Evolutionary conservation across 2,329 filamentous ascomycete genomes (phyloP).

Genomic region (Alternaria viburni): DNA sequence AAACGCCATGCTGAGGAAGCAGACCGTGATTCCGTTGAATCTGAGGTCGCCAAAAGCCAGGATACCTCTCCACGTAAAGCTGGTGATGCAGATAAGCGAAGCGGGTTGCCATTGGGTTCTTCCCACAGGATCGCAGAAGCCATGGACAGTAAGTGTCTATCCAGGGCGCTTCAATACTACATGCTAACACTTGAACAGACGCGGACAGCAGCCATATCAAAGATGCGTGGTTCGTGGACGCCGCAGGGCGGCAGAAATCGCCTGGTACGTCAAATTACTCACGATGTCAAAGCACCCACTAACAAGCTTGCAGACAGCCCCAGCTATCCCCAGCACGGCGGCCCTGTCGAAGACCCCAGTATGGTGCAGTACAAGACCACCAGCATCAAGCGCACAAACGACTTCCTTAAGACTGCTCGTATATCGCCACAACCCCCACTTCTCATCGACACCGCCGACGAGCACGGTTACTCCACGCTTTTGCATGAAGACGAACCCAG

Average conservation of each 20-base stretch:
- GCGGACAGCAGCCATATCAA: neutral
- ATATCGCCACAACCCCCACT: neutral
- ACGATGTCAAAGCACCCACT: neutral
- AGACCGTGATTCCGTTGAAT: neutral
- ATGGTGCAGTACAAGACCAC: neutral
- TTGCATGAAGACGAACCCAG: neutral
- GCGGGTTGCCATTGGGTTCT: neutral
- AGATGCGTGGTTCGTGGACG: neutral
- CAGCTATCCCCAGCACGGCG: neutral
- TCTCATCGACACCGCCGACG: neutral
- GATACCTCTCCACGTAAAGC: too few species aligned
- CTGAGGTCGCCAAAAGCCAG: neutral
- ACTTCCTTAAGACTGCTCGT: neutral
- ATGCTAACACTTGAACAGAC: neutral
- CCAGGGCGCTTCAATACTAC: fast-evolving
- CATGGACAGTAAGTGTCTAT: neutral
- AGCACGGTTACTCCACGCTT: neutral
- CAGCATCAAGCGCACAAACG: neutral
- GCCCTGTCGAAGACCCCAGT: neutral
- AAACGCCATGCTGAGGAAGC: too few species aligned
- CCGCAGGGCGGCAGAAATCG: too few species aligned
- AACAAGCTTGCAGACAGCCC: neutral
- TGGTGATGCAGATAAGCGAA: neutral
- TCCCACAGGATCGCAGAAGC: neutral
- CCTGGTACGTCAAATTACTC: neutral